Base-by-base conservation (phyloP, 192 early-diverging fungal species). In the Mortierella claussenii region DNA sequence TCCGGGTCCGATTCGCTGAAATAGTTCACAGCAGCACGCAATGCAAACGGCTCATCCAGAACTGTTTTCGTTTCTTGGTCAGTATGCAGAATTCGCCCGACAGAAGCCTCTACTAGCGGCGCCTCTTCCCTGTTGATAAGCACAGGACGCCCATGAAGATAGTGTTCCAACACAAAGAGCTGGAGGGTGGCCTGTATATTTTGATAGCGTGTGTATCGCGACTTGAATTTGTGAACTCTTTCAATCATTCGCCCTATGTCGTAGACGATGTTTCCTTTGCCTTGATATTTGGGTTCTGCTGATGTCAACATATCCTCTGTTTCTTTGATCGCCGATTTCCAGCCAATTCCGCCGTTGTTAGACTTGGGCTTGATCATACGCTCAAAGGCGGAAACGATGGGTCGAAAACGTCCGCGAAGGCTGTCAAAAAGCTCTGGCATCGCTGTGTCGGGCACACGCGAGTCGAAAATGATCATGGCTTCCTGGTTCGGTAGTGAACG, bases 21-120 rank as follows among this genome's bases (percentile, higher is more conserved):
- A 32, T 59, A 69, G 51, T 54, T 69, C 48, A 58, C n/a, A 8
- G 65, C 55, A 32, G 55, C 65, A 21, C 45, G 34, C 55, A 68
- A 36, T 51, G 23, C 55, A 59, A 68, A 51, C 4, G 64, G 64
- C n/a, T 66, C 64, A 37, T 57, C 24, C 30, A 66, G 31, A 34
- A 66, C 45, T 24, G 64, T 66, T 18, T 17, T 2, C 33, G 9
- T 33, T 17, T 50, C 9, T 34, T 12, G 27, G 5, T 11, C 54
- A 28, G 50, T 10, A 55, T 50, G 1, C 11, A 30, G 15, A 18
- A 57, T 57, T 37, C 64, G 10, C 13, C 64, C 64, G 6, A 66
- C 53, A 56, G 54, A 66, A n/a, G 64, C 64, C n/a, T 66, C 64
- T 33, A 55, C 54, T 15, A 50, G 8, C n/a, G 54, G 64, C 34